Evolutionary conservation across 2,329 filamentous ascomycete genomes (phyloP), one percentile per base, ranked within the genome.

Genomic region (Ophiocordyceps sinensis): DNA sequence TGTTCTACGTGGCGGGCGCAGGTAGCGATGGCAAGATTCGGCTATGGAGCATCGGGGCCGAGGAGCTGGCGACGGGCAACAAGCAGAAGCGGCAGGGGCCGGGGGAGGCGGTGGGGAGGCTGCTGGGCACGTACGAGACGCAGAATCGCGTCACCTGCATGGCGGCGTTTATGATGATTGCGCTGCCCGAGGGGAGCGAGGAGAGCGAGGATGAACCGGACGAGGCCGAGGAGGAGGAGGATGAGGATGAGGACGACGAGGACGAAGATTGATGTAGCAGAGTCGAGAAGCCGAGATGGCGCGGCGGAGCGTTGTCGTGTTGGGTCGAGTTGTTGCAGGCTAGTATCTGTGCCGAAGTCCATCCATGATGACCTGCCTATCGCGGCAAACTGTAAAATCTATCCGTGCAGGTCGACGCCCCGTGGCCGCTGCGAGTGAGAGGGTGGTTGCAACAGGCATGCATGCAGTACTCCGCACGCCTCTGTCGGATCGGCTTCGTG

Each of bases 61-160:
- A 53, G 15, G 64, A 71, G 43, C 56, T 75, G 45, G 46, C 51
- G 50, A 49, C 53, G 47, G 53, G 42, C 49, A 41, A 45, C 47
- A 49, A 42, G 47, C 47, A 35, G 53, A 43, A 49, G 46, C 50
- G 44, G 37, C 43, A 44, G 34, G 39, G 32, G 8, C 41, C 40
- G 19, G 46, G 51, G 30, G 57, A 51, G 47, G 56, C 62, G 45
- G 51, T 84, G 19, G 87, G 85, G 28, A 71, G 64, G 48, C 57
- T 93, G 42, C 57, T 94, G 36, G 86, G 80, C 14, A 78, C 74
- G 28, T 91, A 91, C 53, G 82, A 88, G 60, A 94, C 88, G 19
- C 79, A 81, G 37, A 88, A 89, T 57, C 71, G 91, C 43, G 87
- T 96, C 49, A 96, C 88, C 31, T 96, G 91, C 57, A 56, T 96